A percentile compares a stretch with the other conserved stretches of the same genome.
Evolutionary conservation across 1,284 basidiomycete genomes (phyloP).

Genomic region (Puccinia coronata): DNA sequence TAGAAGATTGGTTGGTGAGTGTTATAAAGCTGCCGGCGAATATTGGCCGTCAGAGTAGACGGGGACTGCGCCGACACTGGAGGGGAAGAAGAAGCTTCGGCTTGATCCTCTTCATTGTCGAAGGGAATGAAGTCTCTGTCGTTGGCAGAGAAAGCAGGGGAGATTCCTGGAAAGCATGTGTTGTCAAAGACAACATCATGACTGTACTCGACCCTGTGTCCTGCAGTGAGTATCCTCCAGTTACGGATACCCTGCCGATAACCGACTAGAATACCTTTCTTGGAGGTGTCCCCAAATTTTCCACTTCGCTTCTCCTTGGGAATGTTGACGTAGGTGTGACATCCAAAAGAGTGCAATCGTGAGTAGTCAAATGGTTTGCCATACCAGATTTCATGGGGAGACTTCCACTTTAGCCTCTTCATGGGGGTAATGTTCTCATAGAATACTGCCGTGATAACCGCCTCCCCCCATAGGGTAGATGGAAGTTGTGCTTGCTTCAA

Average conservation of each 20-base stretch:
- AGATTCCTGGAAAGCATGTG: constrained; percentile 13
- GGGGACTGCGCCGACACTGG: not conserved
- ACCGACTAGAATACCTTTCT: too few species aligned
- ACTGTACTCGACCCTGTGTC: too few species aligned
- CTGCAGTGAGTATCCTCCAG: too few species aligned
- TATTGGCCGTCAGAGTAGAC: not conserved
- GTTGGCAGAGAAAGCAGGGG: not conserved
- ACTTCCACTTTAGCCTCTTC: not conserved
- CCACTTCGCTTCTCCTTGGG: too few species aligned
- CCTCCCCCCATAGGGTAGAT: constrained; percentile 2
- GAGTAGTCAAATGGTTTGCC: too few species aligned
- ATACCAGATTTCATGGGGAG: not conserved
- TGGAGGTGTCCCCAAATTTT: too few species aligned
- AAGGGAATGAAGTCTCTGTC: not conserved
- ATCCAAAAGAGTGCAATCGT: not conserved
- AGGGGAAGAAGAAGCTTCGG: not conserved
- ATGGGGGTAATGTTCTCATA: too few species aligned
- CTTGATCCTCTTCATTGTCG: not conserved
- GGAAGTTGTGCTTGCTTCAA: not conserved
- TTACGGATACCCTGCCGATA: too few species aligned
- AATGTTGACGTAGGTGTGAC: too few species aligned
- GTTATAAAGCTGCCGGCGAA: not conserved
- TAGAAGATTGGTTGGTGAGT: not conserved
- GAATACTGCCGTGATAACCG: not conserved
- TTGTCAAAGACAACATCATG: too few species aligned